Percentiles rank a stretch among this genome's conserved stretches.
Conservation (phyloP, 2,329 filamentous ascomycete species). For the Phyllosticta capitalensis region DNA sequence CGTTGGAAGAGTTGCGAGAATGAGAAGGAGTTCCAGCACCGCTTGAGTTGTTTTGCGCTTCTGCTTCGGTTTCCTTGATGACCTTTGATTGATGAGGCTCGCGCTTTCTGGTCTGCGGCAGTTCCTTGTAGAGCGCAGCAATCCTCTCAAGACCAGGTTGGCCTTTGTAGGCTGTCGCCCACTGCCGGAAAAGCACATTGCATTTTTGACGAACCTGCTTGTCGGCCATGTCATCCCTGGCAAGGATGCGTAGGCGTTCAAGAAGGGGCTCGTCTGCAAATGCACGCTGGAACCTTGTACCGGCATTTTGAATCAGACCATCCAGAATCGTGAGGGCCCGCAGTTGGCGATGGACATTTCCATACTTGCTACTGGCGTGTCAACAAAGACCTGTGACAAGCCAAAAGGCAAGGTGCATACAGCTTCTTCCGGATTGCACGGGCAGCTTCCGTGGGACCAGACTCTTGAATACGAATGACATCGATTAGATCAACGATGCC, state of each 20-base stretch:
- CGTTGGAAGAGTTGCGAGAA: slow-evolving; percentile 11
- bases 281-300: slow-evolving; percentile 71
- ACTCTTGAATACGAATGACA: slow-evolving; percentile 78
- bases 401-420: slow-evolving; percentile 33
- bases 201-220: slow-evolving; percentile 81
- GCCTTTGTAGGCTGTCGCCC: slow-evolving; percentile 73
- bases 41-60: slow-evolving; percentile 52
- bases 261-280: slow-evolving; percentile 88
- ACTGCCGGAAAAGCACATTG: slow-evolving; percentile 74
- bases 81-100: slow-evolving; percentile 69
- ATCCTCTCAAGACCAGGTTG: slow-evolving; percentile 73
- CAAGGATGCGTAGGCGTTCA: slow-evolving; percentile 80
- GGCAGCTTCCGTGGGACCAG: slow-evolving; percentile 80
- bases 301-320: slow-evolving; percentile 89
- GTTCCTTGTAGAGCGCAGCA: slow-evolving; percentile 64
- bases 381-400: not conserved
- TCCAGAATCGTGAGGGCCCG: slow-evolving; percentile 83
- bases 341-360: slow-evolving; percentile 84
- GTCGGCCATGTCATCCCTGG: slow-evolving; percentile 76
- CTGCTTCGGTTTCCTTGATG: slow-evolving; percentile 67
- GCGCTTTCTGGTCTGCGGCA: slow-evolving; percentile 53
- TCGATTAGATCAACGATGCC: slow-evolving; percentile 93
- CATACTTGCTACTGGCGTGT: slow-evolving; percentile 61
- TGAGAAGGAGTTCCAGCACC: slow-evolving; percentile 24
- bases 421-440: slow-evolving; percentile 93